Evolutionary conservation across 192 early-diverging fungal species (phyloP).

Genomic region (Polychytrium aggregatum): DNA sequence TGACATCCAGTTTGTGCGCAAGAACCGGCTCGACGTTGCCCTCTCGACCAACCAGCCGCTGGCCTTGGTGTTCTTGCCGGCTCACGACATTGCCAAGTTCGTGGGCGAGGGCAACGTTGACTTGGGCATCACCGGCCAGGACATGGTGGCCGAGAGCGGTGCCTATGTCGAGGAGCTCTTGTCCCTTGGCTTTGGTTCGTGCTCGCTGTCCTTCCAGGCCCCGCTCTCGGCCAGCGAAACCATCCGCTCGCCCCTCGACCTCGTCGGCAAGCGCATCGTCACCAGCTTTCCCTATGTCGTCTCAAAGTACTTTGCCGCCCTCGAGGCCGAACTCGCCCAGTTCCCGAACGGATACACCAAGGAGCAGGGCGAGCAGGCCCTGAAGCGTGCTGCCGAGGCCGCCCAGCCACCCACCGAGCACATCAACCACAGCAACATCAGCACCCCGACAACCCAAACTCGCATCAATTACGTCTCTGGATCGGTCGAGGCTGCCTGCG

Average conservation of each 20-base stretch:
- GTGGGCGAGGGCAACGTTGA: conserved; percentile 94
- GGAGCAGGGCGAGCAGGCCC: conserved; percentile 10
- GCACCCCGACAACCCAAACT: conserved; percentile 38
- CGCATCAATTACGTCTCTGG: conserved; percentile 80
- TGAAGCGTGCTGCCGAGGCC: conserved; percentile 5
- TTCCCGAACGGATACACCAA: conserved; percentile 6
- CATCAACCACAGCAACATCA: no score
- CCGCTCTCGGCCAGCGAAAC: conserved; percentile 46
- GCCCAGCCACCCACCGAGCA: no score
- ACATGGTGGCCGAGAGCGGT: conserved; percentile 81
- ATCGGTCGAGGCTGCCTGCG: conserved; percentile 92
- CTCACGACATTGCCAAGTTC: conserved; percentile 91
- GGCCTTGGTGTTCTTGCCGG: conserved; percentile 89
- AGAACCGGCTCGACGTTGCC: conserved; percentile 93
- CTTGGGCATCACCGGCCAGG: conserved; percentile 92
- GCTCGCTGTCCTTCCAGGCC: conserved; percentile 84
- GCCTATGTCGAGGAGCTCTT: conserved; percentile 54
- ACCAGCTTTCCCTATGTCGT: conserved; percentile 79
- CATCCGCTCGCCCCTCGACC: conserved; percentile 49
- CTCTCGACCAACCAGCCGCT: conserved; percentile 86
- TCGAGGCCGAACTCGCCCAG: conserved; percentile 54
- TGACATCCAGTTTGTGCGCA: conserved; percentile 93
- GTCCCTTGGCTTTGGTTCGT: conserved; percentile 78
- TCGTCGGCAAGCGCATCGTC: conserved; percentile 89
- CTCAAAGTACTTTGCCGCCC: conserved; percentile 44